These are phyloP conservation scores for Bruguiera parviflora DNA, from an alignment of 345 rosid species.

Conservation along the genomic window DNA sequence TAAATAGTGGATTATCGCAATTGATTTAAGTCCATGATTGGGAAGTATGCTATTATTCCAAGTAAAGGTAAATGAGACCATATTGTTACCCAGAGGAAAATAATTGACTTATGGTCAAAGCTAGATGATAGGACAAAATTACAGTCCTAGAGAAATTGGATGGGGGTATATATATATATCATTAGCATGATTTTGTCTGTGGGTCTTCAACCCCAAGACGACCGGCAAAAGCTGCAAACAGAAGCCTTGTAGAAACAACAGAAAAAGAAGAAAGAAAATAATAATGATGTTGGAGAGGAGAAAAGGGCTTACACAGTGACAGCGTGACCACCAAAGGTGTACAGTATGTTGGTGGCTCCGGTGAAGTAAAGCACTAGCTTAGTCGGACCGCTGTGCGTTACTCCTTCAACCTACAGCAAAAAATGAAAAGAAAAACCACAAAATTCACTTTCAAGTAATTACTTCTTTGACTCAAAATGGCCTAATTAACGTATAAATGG, in stretches of 20 bases:
- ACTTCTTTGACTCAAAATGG: no score
- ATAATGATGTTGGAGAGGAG: not conserved
- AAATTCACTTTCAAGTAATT: not conserved
- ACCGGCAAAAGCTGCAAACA: slow-evolving; percentile 88
- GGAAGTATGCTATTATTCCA: slow-evolving; percentile 8
- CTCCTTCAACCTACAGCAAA: slow-evolving; percentile 47
- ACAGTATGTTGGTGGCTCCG: slow-evolving; percentile 95
- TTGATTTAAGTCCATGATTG: slow-evolving; percentile 9
- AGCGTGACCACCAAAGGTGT: slow-evolving; percentile 98
- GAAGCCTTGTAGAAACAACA: slow-evolving; percentile 65
- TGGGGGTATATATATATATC: slow-evolving; percentile 1
- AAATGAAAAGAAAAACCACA: not conserved
- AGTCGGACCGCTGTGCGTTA: slow-evolving; percentile 68
- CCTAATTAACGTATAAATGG: no score
- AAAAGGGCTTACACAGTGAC: slow-evolving; percentile 83
- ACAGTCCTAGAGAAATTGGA: slow-evolving; percentile 10
- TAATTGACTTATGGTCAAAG: not conserved
- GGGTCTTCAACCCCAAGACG: slow-evolving; percentile 41
- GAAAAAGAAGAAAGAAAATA: not conserved
- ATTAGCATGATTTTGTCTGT: slow-evolving; percentile 43
- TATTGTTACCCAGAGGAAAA: no score
- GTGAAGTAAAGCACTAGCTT: slow-evolving; percentile 91
- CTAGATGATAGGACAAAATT: not conserved
- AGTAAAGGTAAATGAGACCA: slow-evolving; percentile 17
- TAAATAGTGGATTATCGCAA: not conserved